A percentile compares a stretch with the other conserved stretches of the same genome.
phyloP scores from a whole-genome alignment of 2,329 filamentous ascomycete species.

The Knufia fluminis region DNA sequence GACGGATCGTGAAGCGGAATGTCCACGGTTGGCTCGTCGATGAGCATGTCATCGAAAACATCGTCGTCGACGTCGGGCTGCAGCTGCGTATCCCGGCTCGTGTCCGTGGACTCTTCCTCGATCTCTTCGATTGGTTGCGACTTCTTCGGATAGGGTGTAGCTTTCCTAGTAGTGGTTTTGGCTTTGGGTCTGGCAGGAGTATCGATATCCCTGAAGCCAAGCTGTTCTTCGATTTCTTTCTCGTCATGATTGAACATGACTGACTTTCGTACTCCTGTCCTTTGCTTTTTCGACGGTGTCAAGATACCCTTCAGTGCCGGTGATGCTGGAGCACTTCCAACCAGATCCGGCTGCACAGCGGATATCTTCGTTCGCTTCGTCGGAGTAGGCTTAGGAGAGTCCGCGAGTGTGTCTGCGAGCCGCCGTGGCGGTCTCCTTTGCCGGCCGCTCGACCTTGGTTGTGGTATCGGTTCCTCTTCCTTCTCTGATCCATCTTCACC shows the following conservation, averaged over 20 bases:
- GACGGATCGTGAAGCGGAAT: constrained; percentile 1
- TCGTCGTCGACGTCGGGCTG: constrained; percentile 3
- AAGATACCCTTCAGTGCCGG: constrained; percentile 20
- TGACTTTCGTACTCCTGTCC: constrained; percentile 16
- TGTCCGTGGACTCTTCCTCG: not conserved
- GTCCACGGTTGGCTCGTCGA: constrained; percentile 7
- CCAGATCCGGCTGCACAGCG: not conserved
- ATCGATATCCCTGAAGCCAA: constrained; percentile 24
- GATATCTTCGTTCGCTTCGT: not conserved
- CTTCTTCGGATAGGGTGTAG: constrained; percentile 1
- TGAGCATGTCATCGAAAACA: constrained; percentile 8
- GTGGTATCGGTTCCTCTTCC: not conserved
- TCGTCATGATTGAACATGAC: constrained; percentile 21
- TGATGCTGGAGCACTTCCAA: not conserved
- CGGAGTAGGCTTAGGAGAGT: not conserved
- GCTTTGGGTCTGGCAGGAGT: constrained; percentile 5
- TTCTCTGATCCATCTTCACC: not conserved
- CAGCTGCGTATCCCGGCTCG: not conserved
- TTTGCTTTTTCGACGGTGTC: constrained; percentile 17
- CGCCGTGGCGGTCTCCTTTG: constrained; percentile 8
- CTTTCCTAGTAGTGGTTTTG: not conserved
- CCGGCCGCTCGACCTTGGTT: constrained; percentile 9
- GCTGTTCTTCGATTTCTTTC: constrained; percentile 18
- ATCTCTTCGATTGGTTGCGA: not conserved
- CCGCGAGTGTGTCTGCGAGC: constrained; percentile 1